Percentiles rank a stretch among this genome's conserved stretches.
Evolutionary conservation across 83 land plant genomes (phyloP).

Genomic region (Thuja plicata): DNA sequence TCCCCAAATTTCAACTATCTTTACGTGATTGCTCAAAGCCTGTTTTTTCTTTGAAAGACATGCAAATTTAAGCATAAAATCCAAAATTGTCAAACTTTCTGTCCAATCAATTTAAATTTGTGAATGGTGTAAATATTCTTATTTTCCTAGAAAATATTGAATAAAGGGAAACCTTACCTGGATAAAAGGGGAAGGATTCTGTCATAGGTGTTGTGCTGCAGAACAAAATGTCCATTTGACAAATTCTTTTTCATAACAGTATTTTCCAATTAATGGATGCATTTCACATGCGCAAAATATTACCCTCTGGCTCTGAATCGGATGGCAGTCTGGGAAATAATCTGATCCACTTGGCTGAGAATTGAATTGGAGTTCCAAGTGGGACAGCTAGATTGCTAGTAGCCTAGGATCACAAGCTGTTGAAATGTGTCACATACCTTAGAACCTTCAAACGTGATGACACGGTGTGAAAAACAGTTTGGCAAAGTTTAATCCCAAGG

Average conservation of each 20-base stretch:
- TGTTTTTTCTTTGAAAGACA: too few relatives aligned
- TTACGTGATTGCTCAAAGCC: too few relatives aligned
- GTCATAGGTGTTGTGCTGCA: too few relatives aligned
- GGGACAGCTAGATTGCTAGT: neutral
- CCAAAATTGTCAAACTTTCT: too few relatives aligned
- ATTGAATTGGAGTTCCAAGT: neutral
- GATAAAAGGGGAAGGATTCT: too few relatives aligned
- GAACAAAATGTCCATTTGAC: too few relatives aligned
- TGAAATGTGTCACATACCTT: neutral
- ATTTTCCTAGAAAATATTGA: too few relatives aligned
- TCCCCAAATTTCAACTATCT: too few relatives aligned
- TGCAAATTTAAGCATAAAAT: too few relatives aligned
- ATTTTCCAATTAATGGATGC: neutral
- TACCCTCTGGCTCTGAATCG: neutral
- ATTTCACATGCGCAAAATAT: neutral
- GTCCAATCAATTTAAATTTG: too few relatives aligned
- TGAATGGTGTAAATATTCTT: too few relatives aligned
- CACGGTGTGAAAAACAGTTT: neutral
- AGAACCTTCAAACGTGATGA: neutral
- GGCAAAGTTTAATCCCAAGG: neutral
- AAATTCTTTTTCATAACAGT: neutral
- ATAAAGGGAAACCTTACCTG: too few relatives aligned
- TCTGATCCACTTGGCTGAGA: neutral
- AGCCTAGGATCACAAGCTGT: neutral
- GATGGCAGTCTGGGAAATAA: neutral